These are phyloP conservation scores for Tritrichomonas foetus DNA, from an alignment of 208 protist genomes.

Conservation along the genomic window DNA sequence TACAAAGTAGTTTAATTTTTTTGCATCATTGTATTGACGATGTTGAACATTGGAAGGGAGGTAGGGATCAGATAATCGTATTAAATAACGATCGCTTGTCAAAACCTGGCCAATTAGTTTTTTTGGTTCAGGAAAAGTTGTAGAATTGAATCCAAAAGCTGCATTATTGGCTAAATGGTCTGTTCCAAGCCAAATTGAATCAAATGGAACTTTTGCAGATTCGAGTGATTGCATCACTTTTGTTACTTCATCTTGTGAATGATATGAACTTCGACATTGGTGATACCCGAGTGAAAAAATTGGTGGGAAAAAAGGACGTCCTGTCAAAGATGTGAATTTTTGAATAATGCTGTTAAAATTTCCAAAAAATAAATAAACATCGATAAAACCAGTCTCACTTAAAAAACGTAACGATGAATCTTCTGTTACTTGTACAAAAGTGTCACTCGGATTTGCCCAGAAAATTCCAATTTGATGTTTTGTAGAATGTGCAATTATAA, in stretches of 20 bases:
- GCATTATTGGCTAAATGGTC: conserved; percentile 92
- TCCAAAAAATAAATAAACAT: background rate
- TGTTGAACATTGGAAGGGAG: background rate
- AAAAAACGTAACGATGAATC: conserved; percentile 46
- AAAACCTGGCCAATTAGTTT: background rate
- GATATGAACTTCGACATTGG: conserved; percentile 92
- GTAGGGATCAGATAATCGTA: background rate
- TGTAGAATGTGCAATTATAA: conserved; percentile 74
- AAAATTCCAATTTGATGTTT: conserved; percentile 30
- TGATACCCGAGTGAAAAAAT: conserved; percentile 92
- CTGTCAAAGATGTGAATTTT: conserved; percentile 82
- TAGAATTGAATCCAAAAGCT: conserved; percentile 59
- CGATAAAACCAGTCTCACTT: background rate
- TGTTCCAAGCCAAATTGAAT: conserved; percentile 98
- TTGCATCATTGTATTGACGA: background rate
- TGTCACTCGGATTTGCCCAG: background rate
- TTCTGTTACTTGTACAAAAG: background rate
- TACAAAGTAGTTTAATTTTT: background rate
- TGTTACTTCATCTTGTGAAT: conserved; percentile 76
- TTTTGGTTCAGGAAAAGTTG: too few species aligned
- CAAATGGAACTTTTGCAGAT: conserved; percentile 56
- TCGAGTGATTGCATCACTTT: conserved; percentile 47
- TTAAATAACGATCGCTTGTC: background rate
- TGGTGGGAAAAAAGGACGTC: conserved; percentile 78
- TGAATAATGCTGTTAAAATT: conserved; percentile 70